Evolutionary conservation across 2,329 filamentous ascomycete species (phyloP), one percentile per base, ranked within the genome.

Genomic region (Pyrenophora seminiperda): DNA sequence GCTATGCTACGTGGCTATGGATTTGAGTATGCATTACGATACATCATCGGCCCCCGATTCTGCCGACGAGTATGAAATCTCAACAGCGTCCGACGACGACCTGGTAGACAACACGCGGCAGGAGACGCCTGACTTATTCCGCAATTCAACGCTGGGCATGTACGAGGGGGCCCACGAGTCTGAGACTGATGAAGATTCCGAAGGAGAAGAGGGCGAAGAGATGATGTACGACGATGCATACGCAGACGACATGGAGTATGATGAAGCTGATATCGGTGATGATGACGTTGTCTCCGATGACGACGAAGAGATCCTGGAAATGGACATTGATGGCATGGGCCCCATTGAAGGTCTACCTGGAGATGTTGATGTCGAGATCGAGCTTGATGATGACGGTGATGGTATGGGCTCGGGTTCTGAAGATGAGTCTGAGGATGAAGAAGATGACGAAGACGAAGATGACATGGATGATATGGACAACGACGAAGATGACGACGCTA

Each of bases 121-220:
- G 48, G 94, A 97, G 71, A 99, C 95, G 4, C 94, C 95, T 22
- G 94, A 99, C 75, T 81, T 99, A 15, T 97, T 97, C 77, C 89
- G 95, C 44, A 96, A 97, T 73, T 97, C 94, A 2, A 91, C 95
- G 1, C 79, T 99, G 17, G 93, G 94, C 41, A 95, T 97, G 86
- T 86, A 97, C 44, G 94, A 97, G 71, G 87, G 89, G 58, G 84
- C 87, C 41, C 84, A 88, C 50, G 90, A 93, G 56, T 91, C 90
- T 41, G 91, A 89, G 27, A 89, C 90, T 24, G 86, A 89, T 48
- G 86, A 89, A 50, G 86, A 77, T 37, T 75, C 78, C 17, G 75
- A 73, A 41, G 91, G 64, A 15, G 75, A 73, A 40, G 91, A 91
- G 38, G 81, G 84, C 53, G 91, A 91, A 41, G 61, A 66, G 34